Conservation (phyloP, 208 protist species). For the Trichomonas tenax region DNA sequence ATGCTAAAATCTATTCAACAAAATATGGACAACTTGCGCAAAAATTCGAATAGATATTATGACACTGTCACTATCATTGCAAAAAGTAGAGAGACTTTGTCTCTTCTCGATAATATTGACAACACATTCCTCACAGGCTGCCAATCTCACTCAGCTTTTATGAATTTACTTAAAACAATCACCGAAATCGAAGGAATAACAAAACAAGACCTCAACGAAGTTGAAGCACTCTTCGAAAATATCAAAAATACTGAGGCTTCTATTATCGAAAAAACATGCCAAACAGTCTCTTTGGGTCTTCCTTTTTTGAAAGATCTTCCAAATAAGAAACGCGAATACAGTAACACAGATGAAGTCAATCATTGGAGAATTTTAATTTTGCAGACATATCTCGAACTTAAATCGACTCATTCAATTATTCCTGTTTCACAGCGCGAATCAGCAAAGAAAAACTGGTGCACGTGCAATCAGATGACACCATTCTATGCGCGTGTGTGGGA, state of each 20-base stretch:
- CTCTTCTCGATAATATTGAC: background rate
- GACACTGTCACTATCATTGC: background rate
- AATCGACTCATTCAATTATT: background rate
- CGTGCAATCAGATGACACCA: background rate
- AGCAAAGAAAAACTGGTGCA: background rate
- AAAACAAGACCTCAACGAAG: background rate
- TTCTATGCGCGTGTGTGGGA: background rate
- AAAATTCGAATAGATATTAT: background rate
- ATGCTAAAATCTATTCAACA: background rate
- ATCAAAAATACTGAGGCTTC: background rate
- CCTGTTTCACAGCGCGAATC: background rate
- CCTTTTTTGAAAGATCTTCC: background rate
- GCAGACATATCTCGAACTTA: background rate
- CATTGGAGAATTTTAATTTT: background rate
- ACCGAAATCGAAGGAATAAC: background rate
- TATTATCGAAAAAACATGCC: background rate
- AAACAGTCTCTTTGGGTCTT: background rate
- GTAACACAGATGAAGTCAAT: background rate
- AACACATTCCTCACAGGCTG: background rate
- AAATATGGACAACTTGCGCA: background rate
- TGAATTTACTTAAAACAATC: background rate
- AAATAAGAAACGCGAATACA: background rate
- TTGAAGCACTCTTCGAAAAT: background rate
- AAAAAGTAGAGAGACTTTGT: background rate
- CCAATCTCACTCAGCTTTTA: background rate